These are phyloP conservation scores for Physcomitrellopsis africana DNA, from an alignment of 225 moss, liverwort and hornwort species.

Conservation along the genomic window DNA sequence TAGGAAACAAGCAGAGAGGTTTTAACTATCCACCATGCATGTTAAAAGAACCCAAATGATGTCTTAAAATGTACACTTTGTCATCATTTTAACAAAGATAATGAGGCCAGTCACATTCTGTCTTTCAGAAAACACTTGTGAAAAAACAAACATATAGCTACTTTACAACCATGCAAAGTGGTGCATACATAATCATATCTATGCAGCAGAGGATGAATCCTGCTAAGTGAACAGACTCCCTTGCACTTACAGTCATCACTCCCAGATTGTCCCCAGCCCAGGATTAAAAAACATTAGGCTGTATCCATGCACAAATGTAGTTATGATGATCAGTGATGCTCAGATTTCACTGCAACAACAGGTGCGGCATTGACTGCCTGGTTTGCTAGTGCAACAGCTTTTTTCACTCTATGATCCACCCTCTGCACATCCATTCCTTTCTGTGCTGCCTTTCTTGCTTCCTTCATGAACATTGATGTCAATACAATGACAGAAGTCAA, in stretches of 20 bases:
- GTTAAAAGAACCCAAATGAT: constrained; percentile 7
- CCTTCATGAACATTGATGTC: constrained; percentile 44
- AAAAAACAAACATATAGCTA: constrained; percentile 27
- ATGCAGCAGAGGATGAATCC: background rate
- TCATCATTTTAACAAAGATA: constrained; percentile 14
- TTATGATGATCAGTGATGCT: constrained; percentile 50
- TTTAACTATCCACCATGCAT: no score
- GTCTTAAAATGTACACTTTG: constrained; percentile 28
- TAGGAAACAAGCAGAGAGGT: no score
- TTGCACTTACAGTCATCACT: constrained; percentile 19
- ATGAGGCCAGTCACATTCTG: constrained; percentile 9
- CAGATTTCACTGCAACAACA: constrained; percentile 87
- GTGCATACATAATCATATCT: constrained; percentile 27
- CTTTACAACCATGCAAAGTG: constrained; percentile 36
- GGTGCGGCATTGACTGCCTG: constrained; percentile 84
- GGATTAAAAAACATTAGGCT: constrained; percentile 15
- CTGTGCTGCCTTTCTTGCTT: constrained; percentile 73
- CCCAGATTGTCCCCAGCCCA: constrained; percentile 18
- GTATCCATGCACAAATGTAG: background rate
- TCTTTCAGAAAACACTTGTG: constrained; percentile 15
- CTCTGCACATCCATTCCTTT: constrained; percentile 76
- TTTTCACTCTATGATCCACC: constrained; percentile 85
- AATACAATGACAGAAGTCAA: constrained; percentile 20
- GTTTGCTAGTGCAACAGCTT: constrained; percentile 77
- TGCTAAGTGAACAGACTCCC: constrained; percentile 25